Base-by-base conservation (phyloP, 1,284 basidiomycete genomes). In the Sporisorium graminicola region DNA sequence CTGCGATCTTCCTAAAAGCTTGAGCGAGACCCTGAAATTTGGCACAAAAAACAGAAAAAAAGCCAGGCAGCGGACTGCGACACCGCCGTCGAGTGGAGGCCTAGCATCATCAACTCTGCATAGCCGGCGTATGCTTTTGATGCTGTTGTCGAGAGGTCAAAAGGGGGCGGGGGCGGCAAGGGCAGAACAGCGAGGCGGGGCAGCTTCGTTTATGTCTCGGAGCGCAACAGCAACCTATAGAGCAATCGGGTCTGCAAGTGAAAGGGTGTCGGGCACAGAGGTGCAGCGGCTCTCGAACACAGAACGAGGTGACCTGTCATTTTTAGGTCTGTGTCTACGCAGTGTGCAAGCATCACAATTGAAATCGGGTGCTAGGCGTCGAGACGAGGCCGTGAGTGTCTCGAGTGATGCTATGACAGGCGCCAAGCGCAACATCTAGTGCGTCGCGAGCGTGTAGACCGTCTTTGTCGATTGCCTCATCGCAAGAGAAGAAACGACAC, bases 1-100 rank as follows among this genome's bases (percentile, higher is more conserved):
- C 63, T 58, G 50, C 31, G n/a, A 12, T 58, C 55, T 65, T 65
- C 56, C 29, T 53, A 16, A 44, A 18, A 51, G n/a, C 47, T 49
- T 31, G n/a, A n/a, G 37, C n/a, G n/a, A 43, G 46, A 58, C 46
- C 56, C 44, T 49, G 56, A 58, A 58, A 47, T 46, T n/a, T 5
- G 37, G 12, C 7, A 4, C 7, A 40, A 18, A 18, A 40, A n/a
- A 40, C 18, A 40, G 5, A 40, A 40, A 40, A 40, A 40, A 40
- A 40, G 26, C 9, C 13, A 37, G 29, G 31, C 50, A 53, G 58
- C 50, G 35, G 24, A 27, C 46, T 40, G 56, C 56, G 33, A 35
- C n/a, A 8, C 10, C 13, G 14, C 14, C 16, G 14, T 37, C 13
- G 20, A 24, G 52, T 54, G 52, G 52, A 54, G 52, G 40, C 22